phyloP scores from a whole-genome alignment of 345 rosid genomes.

The Noccaea caerulescens region DNA sequence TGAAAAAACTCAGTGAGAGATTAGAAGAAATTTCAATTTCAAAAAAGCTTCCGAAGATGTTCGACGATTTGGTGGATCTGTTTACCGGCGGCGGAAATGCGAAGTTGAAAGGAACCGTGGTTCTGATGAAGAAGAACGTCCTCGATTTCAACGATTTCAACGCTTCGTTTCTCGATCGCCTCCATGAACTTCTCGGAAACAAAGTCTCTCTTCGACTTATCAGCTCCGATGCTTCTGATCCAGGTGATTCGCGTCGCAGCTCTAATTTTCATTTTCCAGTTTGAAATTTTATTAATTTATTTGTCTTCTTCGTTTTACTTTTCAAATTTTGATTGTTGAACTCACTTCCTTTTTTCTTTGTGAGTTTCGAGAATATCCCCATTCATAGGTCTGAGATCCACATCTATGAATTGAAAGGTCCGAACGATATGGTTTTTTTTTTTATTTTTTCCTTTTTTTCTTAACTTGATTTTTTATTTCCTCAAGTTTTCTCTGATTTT shows the following conservation, averaged over 20 bases:
- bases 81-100: slow-evolving; percentile 38
- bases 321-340: background rate
- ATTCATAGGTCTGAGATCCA: too few relatives aligned
- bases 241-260: slow-evolving; percentile 34
- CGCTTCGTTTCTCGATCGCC: slow-evolving; percentile 64
- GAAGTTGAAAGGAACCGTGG: slow-evolving; percentile 69
- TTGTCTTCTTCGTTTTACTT: too few relatives aligned
- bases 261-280: background rate
- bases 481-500: background rate
- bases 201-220: slow-evolving; percentile 73
- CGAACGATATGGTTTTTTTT: too few relatives aligned
- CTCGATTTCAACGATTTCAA: slow-evolving; percentile 79
- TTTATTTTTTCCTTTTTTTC: too few relatives aligned
- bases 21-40: background rate
- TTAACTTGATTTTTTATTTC: background rate
- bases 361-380: too few relatives aligned
- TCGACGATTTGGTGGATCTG: slow-evolving; percentile 37
- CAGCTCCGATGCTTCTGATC: slow-evolving; percentile 57
- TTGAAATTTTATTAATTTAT: background rate
- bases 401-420: too few relatives aligned
- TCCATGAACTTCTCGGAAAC: slow-evolving; percentile 66
- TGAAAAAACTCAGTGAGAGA: background rate
- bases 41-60: slow-evolving; percentile 23
- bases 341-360: too few relatives aligned
- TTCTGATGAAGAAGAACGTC: slow-evolving; percentile 88